phyloP scores from a whole-genome alignment of 2,329 filamentous ascomycete genomes.

The Intubia oerlemansii region DNA sequence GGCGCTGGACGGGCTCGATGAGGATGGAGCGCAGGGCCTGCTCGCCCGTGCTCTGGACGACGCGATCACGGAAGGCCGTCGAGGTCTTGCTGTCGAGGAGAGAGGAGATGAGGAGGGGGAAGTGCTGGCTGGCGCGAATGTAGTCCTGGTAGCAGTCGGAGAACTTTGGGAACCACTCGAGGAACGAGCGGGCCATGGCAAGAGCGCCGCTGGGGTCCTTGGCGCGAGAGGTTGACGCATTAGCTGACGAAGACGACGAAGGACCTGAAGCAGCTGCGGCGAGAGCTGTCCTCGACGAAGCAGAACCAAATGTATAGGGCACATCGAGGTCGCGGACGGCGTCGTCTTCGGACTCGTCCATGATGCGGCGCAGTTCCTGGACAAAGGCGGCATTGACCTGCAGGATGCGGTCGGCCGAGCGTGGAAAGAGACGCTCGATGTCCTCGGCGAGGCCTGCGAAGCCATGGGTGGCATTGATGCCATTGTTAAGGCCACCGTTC shows the following conservation, averaged over 20 bases:
- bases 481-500: too few relatives aligned
- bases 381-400: conserved; percentile 66
- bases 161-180: conserved; percentile 88
- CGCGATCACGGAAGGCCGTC: conserved; percentile 61
- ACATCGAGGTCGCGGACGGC: conserved; percentile 55
- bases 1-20: conserved; percentile 86
- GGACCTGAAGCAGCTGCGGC: too few relatives aligned
- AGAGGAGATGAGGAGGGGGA: conserved; percentile 57
- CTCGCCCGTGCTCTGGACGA: conserved; percentile 68
- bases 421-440: conserved; percentile 59
- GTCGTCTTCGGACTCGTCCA: conserved; percentile 68
- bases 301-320: conserved; percentile 15
- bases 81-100: conserved; percentile 42
- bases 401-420: conserved; percentile 59
- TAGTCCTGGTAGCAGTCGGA: conserved; percentile 83
- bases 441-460: conserved; percentile 42
- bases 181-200: conserved; percentile 56
- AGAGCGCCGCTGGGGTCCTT: conserved; percentile 61
- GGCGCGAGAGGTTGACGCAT: conserved; percentile 15
- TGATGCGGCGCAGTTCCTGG: conserved; percentile 48
- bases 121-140: conserved; percentile 73
- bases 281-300: conserved; percentile 5
- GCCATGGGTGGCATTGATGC: conserved; percentile 22
- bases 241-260: too few relatives aligned
- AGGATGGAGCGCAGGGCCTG: conserved; percentile 77